Base-by-base conservation (phyloP, 495 filamentous ascomycete species). In the Tuber microsphaerosporum region DNA sequence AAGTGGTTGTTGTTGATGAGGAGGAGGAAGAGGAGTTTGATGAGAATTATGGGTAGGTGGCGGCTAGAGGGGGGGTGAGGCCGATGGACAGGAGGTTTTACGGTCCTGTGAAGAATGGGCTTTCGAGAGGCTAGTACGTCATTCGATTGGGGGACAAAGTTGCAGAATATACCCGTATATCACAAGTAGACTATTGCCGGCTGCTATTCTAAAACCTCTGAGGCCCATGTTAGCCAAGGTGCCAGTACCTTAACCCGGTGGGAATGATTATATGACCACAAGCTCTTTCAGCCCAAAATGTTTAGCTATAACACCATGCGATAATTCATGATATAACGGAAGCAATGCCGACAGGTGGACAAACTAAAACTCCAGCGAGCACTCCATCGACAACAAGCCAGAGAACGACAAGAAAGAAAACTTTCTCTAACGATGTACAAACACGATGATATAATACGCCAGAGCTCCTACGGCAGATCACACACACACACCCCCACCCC, bases 41-140 rank as follows among this genome's bases (percentile, higher is more conserved):
- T 86, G 90, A 89, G 12, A 87, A 93, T 86, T 94, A 93, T 85
- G 91, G 89, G 72, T 94, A 80, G 87, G 12, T 7, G 26, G 56
- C 16, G 14, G 12, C 5, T 41, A 41, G 39, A 26, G 51, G 26
- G 26, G 26, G 5, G 26, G 5, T 17, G 4, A 34, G 31, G 5
- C 56, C 12, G 16, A 34, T 10, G 4, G 56, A 14, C 8, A 65
- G 26, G 1, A 17, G 26, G 1, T 34, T 31, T 65, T 26, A 34
- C 16, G 56, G 4, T 34, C 51, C 26, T 31, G 10, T 65, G 56
- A 17, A 16, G 56, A 6, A 65, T 34, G 2, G 26, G 26, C 1
- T 65, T 65, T 16, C 16, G 26, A 14, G 26, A n/a, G n/a, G 56
- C 17, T 31, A 16, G 26, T 34, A 26, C 31, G 14, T 16, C 26